Base-by-base conservation (phyloP, 208 protist genomes). In the Leishmania turanica region DNA sequence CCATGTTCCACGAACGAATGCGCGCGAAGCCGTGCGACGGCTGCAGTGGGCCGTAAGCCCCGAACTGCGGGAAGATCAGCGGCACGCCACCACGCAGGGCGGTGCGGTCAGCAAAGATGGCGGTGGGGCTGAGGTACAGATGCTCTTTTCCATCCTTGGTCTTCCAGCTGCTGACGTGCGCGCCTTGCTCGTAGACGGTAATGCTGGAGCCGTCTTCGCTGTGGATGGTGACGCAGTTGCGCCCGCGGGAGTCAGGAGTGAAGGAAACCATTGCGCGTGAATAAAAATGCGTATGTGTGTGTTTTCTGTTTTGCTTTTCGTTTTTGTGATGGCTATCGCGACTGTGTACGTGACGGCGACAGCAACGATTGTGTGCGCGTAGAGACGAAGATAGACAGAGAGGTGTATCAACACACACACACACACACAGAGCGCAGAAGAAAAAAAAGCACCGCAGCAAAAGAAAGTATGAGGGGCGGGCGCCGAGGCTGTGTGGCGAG, bases 11-110 rank as follows among this genome's bases (percentile, higher is more conserved):
- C 68, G 83, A 81, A 2, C 89, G 84, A 37, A 88, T 72, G 68
- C 96, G 91, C n/a, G 90, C 88, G 81, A 97, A 97, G 51, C 96
- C 96, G 89, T 98, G 96, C 27, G 87, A 83, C 60, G 82, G 83
- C 40, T 88, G 77, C 62, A 96, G 69, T 53, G 91, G 83, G 49
- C 94, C 96, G 69, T 84, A 87, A 68, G 86, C 84, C 76, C 86
- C 84, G 86, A 98, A 98, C 87, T 98, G 96, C 1, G 96, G 96
- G 62, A 95, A 98, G 76, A 95, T 95, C 27, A 98, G 79, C 60
- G 96, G 96, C 65, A 98, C 93, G 11, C 96, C 96, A 76, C 96
- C 96, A 53, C 96, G 93, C 34, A 98, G 90, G 6, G 96, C 84
- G 51, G 90, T 90, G 37, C 88, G 86, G 34, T 95, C 84, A 70